Base-by-base conservation (phyloP, 208 protist genomes). In the Leishmania major region DNA sequence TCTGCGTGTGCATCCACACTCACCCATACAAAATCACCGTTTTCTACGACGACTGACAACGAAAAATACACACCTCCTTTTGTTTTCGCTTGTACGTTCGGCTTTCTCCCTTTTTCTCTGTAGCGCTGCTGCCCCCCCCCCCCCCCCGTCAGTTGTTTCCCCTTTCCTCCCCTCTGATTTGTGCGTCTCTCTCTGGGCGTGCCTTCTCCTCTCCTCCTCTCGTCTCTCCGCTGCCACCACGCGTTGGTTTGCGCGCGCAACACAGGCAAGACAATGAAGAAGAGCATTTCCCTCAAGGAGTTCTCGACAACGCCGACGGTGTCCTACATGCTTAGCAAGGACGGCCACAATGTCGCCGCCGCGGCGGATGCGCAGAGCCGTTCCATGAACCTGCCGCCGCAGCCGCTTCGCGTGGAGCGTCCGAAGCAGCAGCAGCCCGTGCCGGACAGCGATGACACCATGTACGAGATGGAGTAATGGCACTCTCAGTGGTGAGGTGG, bases 261-360 rank as follows among this genome's bases (percentile, higher is more conserved):
- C 31, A 28, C 19, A 59, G 28, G 47, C 47, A 2, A 59, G 40
- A 60, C 31, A 19, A 97, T 97, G 94, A 96, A 94, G 80, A 97
- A 97, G 86, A 96, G 92, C 77, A 91, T 96, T 45, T 97, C 94
- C 4, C 84, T 97, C 43, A 97, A 95, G 84, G 94, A 97, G 86
- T 97, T 97, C 76, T 97, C 94, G 49, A 97, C 93, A 1, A 97
- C 94, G 19, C 94, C 94, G 55, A 96, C 93, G 17, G 94, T 97
- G 37, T 97, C 94, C 55, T 96, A 96, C 82, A 97, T 97, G 94
- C 89, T 96, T 66, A 95, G 93, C 84, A 97, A 97, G 83, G 92
- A 96, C 70, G 94, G 94, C 1, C 88, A 95, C 81, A 97, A 97
- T 77, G 78, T 97, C 43, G 94, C 93, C 1, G 79, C 86, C 31